A percentile compares a stretch with the other conserved stretches of the same genome.
Conservation (phyloP, 352 stramenopile genomes). For the Elongisporangium anandrum region DNA sequence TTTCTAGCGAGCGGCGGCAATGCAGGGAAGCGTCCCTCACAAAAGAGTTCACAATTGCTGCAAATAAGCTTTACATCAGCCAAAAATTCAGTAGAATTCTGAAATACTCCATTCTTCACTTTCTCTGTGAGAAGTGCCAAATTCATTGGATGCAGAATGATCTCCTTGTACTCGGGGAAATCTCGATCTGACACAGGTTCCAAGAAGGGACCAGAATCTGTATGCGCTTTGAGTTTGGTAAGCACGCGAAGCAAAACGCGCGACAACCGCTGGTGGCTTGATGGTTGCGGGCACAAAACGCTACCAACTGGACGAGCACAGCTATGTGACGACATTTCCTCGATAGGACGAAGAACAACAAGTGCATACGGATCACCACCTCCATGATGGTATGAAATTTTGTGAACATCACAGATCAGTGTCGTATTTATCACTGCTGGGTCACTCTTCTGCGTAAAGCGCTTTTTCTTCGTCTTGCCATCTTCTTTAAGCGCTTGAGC, state of each 20-base stretch:
- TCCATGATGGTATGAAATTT: constrained; percentile 76
- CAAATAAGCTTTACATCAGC: constrained; percentile 65
- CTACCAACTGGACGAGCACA: constrained; percentile 25
- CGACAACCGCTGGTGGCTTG: constrained; percentile 47
- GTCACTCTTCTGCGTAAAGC: constrained; percentile 71
- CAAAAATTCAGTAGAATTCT: constrained; percentile 45
- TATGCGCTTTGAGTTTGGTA: constrained; percentile 52
- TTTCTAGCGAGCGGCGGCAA: constrained; percentile 70
- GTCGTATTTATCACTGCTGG: constrained; percentile 38
- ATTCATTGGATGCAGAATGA: constrained; percentile 73
- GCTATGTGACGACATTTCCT: constrained; percentile 19
- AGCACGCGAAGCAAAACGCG: constrained; percentile 60
- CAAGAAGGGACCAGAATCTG: constrained; percentile 66
- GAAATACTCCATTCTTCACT: constrained; percentile 53
- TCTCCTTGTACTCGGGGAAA: constrained; percentile 83
- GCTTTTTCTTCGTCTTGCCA: constrained; percentile 68
- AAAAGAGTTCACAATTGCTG: constrained; percentile 80
- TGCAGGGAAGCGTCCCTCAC: constrained; percentile 70
- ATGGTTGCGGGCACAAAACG: constrained; percentile 62
- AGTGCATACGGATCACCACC: constrained; percentile 76
- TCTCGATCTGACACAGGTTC: constrained; percentile 77
- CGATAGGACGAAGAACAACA: constrained; percentile 39
- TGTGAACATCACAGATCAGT: constrained; percentile 55
- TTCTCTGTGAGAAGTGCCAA: constrained; percentile 54
- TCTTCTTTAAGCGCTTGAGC: constrained; percentile 76